A percentile compares a stretch with the other conserved stretches of the same genome.
Conservation (phyloP, 768 basidiomycete species). For the Boletus edulis region DNA sequence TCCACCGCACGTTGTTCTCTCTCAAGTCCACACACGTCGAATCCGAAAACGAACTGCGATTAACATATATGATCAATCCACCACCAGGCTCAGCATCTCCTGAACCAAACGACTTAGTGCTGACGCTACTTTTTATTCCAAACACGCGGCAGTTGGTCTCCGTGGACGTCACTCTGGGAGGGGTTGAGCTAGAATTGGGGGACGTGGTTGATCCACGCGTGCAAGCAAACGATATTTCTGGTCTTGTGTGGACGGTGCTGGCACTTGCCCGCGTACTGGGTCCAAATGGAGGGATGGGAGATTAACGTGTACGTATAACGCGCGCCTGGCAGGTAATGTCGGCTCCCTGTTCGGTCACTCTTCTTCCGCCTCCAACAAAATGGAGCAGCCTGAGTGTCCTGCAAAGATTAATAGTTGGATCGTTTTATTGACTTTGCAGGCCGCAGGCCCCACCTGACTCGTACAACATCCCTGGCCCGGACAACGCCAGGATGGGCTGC, state of each 20-base stretch:
- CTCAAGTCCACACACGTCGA: constrained; percentile 56
- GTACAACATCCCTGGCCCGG: no score
- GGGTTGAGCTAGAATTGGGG: constrained; percentile 50
- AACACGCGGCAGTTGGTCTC: constrained; percentile 65
- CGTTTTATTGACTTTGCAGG: no score
- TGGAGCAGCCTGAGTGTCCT: no score
- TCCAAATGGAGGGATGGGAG: neutral
- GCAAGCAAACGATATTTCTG: constrained; percentile 62
- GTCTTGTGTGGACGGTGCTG: constrained; percentile 60
- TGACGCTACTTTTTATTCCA: constrained; percentile 66
- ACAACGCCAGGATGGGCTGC: no score
- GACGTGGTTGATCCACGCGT: constrained; percentile 63
- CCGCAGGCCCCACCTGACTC: no score
- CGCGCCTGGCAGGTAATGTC: no score
- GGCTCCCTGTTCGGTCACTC: no score
- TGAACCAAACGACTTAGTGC: constrained; percentile 37
- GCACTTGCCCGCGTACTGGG: constrained; percentile 37
- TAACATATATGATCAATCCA: constrained; percentile 56
- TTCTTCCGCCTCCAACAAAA: no score
- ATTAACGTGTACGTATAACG: neutral
- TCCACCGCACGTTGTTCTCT: constrained; percentile 62
- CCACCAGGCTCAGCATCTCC: constrained; percentile 23
- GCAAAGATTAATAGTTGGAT: no score
- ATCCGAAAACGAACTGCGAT: constrained; percentile 75
- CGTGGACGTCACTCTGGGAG: constrained; percentile 54